phyloP scores from a whole-genome alignment of 257 asterid species.

The Linderniella brevidens region DNA sequence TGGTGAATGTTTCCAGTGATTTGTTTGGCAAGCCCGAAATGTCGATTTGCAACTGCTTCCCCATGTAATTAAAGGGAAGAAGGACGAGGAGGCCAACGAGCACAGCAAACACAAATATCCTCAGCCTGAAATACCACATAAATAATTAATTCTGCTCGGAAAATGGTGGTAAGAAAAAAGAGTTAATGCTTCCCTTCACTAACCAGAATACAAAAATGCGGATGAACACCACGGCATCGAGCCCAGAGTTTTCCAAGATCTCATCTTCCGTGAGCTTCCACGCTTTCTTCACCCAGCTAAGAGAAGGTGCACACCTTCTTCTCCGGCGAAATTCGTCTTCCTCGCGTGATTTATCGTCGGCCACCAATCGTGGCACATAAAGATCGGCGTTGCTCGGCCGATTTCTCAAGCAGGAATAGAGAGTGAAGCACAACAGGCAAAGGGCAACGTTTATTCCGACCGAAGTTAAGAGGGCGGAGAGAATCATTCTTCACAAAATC shows the following conservation, averaged over 20 bases:
- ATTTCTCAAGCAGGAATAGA: constrained; percentile 54
- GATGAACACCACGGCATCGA: constrained; percentile 94
- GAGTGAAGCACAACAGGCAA: constrained; percentile 36
- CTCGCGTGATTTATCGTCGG: constrained; percentile 34
- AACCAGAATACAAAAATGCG: constrained; percentile 74
- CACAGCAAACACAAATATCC: constrained; percentile 61
- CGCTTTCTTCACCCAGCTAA: constrained; percentile 72
- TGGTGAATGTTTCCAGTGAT: constrained; percentile 76
- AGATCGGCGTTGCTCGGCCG: constrained; percentile 48
- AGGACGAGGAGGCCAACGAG: constrained; percentile 61
- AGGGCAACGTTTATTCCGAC: constrained; percentile 75
- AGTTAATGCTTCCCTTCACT: constrained; percentile 8
- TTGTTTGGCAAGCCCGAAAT: constrained; percentile 55
- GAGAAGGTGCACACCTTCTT: constrained; percentile 34
- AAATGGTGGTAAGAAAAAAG: too few species aligned
- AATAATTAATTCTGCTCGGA: too few species aligned
- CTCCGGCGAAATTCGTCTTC: constrained; percentile 20
- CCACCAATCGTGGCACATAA: constrained; percentile 69
- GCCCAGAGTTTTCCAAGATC: constrained; percentile 46
- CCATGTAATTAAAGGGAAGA: constrained; percentile 89
- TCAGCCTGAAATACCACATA: constrained; percentile 41
- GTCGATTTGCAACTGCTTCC: constrained; percentile 68
- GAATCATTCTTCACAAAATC: constrained; percentile 39
- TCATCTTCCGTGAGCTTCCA: constrained; percentile 80
- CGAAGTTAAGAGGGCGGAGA: constrained; percentile 79